Base-by-base conservation (phyloP, 1,284 basidiomycete genomes). In the Inonotus hispidus region DNA sequence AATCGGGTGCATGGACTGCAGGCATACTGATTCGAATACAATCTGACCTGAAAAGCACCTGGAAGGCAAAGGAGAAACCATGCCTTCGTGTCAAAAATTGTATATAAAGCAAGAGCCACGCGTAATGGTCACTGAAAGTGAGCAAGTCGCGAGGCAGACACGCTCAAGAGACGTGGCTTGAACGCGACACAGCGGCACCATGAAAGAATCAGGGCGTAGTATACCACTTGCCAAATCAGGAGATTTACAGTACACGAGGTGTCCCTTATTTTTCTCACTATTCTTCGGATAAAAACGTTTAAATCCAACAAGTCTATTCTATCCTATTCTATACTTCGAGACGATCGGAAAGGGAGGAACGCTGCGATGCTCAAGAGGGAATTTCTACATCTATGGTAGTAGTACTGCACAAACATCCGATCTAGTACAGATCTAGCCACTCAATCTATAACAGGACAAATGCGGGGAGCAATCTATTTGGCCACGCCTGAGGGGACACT, bases 331-430 rank as follows among this genome's bases (percentile, higher is more conserved):
- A 43, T 19, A 2, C n/a, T 32, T 32, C 32, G 32, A 43, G 41
- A 43, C 41, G 19, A 43, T 43, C 41, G 7, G n/a, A 5, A 19
- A 8, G 16, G 16, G 7, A 43, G 41, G 16, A 41, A 56, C 38
- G 23, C 50, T 27, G 47, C 32, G 25, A 35, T 37, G 53, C 16
- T 25, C 53, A 35, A 8, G 41, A 43, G 19, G 41, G 41, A 16
- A 43, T n/a, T 43, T 43, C 41, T 43, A 43, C 41, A 43, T 43
- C 41, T 43, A 43, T 43, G 41, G 16, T 7, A 43, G 19, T 16
- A 19, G 7, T 65, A 65, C 58, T 64, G 21, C n/a, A 57, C 29
- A 43, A 32, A 25, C 52, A 16, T 43, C 19, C 41, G 41, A 43
- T 43, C 41, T 43, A 43, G 16, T 32, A 32, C 38, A 53, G 41